Conservation (phyloP, 2,329 filamentous ascomycete species). For the Waltergamsia citrina region DNA sequence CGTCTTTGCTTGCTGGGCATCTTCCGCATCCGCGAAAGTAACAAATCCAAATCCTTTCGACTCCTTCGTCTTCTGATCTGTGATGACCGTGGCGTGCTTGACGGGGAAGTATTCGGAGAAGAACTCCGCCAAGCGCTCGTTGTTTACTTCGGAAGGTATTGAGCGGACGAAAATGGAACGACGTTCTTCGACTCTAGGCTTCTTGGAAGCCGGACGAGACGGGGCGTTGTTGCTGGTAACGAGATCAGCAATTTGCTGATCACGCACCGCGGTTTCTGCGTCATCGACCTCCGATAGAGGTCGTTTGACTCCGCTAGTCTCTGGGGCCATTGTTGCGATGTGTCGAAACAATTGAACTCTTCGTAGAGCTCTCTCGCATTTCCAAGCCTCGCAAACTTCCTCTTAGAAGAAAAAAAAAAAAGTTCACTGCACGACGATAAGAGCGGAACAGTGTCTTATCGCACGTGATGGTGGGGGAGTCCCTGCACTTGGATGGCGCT, state of each 20-base stretch:
- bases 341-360: neutral
- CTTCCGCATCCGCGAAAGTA: constrained; percentile 88
- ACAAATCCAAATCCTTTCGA: constrained; percentile 95
- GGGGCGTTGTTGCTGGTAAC: constrained; percentile 18
- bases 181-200: constrained; percentile 47
- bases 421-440: constrained; percentile 9
- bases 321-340: neutral
- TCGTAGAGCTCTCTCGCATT: neutral
- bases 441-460: constrained; percentile 16
- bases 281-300: constrained; percentile 18
- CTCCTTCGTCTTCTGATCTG: constrained; percentile 74
- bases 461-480: constrained; percentile 19
- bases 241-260: constrained; percentile 9
- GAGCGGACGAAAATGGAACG: constrained; percentile 86
- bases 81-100: constrained; percentile 90
- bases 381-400: too few species aligned
- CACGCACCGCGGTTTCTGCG: constrained; percentile 3
- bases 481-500: constrained; percentile 7
- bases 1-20: constrained; percentile 71
- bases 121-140: constrained; percentile 72
- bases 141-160: constrained; percentile 68
- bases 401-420: constrained; percentile 11
- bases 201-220: constrained; percentile 33
- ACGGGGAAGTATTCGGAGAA: constrained; percentile 93
- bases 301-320: constrained; percentile 19